A percentile compares a stretch with the other conserved stretches of the same genome.
Conservation (phyloP, 108 stramenopile species). For the Mayamaea pseudoterrestris region DNA sequence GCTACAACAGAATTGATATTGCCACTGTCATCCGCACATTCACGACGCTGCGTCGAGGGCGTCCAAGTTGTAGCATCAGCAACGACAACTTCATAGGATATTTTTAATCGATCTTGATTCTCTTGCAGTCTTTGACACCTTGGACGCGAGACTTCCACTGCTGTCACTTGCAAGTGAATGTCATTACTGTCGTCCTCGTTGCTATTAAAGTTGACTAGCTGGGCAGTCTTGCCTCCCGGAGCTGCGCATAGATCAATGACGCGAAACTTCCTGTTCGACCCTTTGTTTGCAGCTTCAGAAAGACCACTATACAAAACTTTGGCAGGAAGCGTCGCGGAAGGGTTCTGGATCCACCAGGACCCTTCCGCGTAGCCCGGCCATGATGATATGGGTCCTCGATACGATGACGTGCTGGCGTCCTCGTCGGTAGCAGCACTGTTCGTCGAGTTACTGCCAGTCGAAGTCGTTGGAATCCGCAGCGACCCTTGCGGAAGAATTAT, state of each 20-base stretch:
- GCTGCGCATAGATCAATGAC: conserved; percentile 96
- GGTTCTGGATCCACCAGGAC: conserved; percentile 80
- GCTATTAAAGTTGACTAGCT: conserved; percentile 65
- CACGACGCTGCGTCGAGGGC: too few relatives aligned
- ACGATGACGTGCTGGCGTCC: too few relatives aligned
- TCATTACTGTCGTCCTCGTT: too few relatives aligned
- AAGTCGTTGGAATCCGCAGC: conserved; percentile 23
- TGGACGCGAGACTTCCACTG: conserved; percentile 43
- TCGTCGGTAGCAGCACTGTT: too few relatives aligned
- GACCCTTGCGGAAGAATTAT: conserved; percentile 55
- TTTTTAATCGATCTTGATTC: conserved; percentile 43
- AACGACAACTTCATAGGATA: conserved; percentile 40
- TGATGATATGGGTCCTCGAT: conserved; percentile 32
- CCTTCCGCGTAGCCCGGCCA: conserved; percentile 66
- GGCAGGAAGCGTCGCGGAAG: conserved; percentile 64
- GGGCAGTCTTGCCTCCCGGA: conserved; percentile 94
- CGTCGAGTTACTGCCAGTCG: too few relatives aligned
- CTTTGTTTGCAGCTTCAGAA: conserved; percentile 7
- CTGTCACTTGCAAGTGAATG: too few relatives aligned
- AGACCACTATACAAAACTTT: conserved; percentile 36
- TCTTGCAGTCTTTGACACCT: conserved; percentile 32
- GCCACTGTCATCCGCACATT: background rate
- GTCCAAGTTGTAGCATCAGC: conserved; percentile 43
- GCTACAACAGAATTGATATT: conserved; percentile 33
- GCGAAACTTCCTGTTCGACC: conserved; percentile 25